Conservation (phyloP, 2,329 filamentous ascomycete genomes). For the Cercospora sp. region DNA sequence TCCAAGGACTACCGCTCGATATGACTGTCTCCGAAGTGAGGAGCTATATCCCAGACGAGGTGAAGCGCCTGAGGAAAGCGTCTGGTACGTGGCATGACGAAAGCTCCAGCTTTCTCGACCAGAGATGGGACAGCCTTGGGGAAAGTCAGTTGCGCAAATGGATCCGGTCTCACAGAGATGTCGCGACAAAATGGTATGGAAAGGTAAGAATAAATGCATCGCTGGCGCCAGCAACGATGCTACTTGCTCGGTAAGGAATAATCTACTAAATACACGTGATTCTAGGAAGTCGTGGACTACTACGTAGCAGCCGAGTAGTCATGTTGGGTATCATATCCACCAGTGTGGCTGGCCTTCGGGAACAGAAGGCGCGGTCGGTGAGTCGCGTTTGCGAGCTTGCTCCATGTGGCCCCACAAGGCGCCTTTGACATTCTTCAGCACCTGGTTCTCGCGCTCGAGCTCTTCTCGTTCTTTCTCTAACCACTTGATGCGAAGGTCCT, state of each 20-base stretch:
- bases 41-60: conserved; percentile 33
- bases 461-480: conserved; percentile 15
- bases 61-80: conserved; percentile 26
- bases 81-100: conserved; percentile 18
- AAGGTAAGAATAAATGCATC: conserved; percentile 18
- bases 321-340: conserved; percentile 1
- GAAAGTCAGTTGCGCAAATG: conserved; percentile 42
- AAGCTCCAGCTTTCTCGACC: conserved; percentile 34
- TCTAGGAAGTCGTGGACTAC: conserved; percentile 31
- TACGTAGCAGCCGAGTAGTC: conserved; percentile 22
- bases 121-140: conserved; percentile 40
- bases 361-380: neutral
- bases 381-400: conserved; percentile 7
- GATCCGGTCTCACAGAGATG: conserved; percentile 40
- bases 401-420: conserved; percentile 12
- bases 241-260: neutral
- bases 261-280: neutral
- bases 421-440: conserved; percentile 18
- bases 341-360: conserved; percentile 6
- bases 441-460: conserved; percentile 14
- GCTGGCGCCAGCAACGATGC: neutral
- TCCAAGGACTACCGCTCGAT: conserved; percentile 41
- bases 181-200: conserved; percentile 42
- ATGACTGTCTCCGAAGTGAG: conserved; percentile 46
- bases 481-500: conserved; percentile 15